A percentile compares a stretch with the other conserved stretches of the same genome.
phyloP scores from a whole-genome alignment of 192 early-diverging fungal genomes.

The Piromyces finnis region DNA sequence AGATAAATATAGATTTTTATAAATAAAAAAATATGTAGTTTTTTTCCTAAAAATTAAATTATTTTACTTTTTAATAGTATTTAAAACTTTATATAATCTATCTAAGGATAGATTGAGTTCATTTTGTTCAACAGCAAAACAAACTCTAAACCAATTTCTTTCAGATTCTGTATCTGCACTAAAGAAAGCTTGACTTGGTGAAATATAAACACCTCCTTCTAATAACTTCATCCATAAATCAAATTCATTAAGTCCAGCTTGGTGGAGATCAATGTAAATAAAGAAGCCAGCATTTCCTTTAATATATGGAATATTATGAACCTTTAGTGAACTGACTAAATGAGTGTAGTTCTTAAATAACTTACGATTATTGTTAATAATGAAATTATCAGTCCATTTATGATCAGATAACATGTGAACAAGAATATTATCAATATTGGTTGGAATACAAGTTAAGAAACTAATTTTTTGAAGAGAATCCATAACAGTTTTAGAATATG shows the following conservation, averaged over 20 bases:
- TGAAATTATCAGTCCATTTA: slow-evolving; percentile 32
- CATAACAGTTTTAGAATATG: neutral
- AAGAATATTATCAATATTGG: slow-evolving; percentile 33
- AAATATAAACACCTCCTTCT: neutral
- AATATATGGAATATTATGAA: slow-evolving; percentile 26
- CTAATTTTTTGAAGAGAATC: neutral
- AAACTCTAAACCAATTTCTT: neutral
- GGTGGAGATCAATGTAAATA: slow-evolving; percentile 39
- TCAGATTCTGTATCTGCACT: neutral
- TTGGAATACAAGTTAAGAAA: slow-evolving; percentile 41
- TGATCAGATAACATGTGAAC: slow-evolving; percentile 32
- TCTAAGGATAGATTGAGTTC: neutral
- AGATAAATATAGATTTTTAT: too few relatives aligned
- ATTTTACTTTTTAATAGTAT: neutral
- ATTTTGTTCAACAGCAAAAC: neutral
- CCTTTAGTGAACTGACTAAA: slow-evolving; percentile 15
- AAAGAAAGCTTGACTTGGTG: neutral
- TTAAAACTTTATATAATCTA: neutral
- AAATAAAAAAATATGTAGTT: too few relatives aligned
- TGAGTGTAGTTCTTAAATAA: slow-evolving; percentile 29
- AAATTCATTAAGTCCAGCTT: neutral
- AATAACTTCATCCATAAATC: neutral
- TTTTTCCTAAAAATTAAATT: too few relatives aligned
- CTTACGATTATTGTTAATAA: slow-evolving; percentile 30
- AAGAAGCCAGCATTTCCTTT: slow-evolving; percentile 54